Evolutionary conservation across 306 rosid species (phyloP).

Genomic region (Rosa chinensis): DNA sequence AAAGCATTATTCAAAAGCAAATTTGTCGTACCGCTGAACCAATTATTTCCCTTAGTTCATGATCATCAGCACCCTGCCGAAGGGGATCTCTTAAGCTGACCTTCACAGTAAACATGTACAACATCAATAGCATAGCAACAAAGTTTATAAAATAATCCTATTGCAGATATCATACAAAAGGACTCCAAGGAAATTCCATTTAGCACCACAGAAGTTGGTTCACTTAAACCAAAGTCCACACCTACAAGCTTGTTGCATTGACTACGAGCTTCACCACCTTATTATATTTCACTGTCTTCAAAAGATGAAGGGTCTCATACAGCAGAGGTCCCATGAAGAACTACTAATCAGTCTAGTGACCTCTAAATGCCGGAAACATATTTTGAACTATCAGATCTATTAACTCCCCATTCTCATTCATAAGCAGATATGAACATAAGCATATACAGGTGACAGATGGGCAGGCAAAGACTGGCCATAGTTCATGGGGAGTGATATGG

Average conservation of each 20-base stretch:
- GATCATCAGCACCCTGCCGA: slow-evolving; percentile 68
- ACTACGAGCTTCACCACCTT: background rate
- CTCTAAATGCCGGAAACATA: background rate
- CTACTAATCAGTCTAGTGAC: background rate
- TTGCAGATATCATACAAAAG: background rate
- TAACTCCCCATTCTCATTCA: background rate
- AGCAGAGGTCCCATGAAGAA: background rate
- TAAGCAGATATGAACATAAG: background rate
- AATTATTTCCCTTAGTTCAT: slow-evolving; percentile 67
- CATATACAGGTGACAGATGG: background rate
- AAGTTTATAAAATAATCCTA: background rate
- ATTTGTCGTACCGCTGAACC: slow-evolving; percentile 68
- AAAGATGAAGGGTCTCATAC: background rate
- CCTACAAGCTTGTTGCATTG: background rate
- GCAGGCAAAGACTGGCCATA: background rate
- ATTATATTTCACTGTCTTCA: background rate
- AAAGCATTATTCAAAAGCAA: slow-evolving; percentile 7
- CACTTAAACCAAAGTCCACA: background rate
- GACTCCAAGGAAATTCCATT: background rate
- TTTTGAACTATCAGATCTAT: background rate
- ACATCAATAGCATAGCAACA: background rate
- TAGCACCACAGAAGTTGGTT: background rate
- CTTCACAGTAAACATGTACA: slow-evolving; percentile 36
- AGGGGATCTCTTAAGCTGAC: slow-evolving; percentile 93
- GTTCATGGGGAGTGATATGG: background rate